Conservation (phyloP, 805 yeast genomes). For the Pichia nanzhaoensis region DNA sequence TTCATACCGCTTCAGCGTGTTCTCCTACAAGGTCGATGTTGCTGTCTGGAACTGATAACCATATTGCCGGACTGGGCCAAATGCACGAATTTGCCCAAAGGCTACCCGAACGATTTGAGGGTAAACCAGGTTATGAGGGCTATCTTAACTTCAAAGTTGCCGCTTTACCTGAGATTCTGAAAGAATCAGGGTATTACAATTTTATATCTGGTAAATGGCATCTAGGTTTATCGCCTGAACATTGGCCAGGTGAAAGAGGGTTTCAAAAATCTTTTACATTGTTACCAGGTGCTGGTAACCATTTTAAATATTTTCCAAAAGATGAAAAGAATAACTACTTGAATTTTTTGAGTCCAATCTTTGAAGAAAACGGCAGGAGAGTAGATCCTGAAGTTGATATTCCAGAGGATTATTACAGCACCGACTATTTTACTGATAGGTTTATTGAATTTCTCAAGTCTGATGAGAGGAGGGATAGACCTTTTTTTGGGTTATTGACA, state of each 20-base stretch:
- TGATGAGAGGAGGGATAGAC: slow-evolving; percentile 34
- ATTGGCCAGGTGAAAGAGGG: slow-evolving; percentile 44
- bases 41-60: slow-evolving; percentile 55
- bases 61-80: slow-evolving; percentile 54
- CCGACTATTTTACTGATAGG: slow-evolving; percentile 39
- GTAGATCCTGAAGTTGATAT: slow-evolving; percentile 31
- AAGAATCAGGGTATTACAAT: slow-evolving; percentile 44
- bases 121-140: slow-evolving; percentile 52
- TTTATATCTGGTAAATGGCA: slow-evolving; percentile 59
- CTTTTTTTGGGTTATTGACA: slow-evolving; percentile 48
- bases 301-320: slow-evolving; percentile 40
- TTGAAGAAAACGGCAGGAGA: slow-evolving; percentile 33
- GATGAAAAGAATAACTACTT: slow-evolving; percentile 24
- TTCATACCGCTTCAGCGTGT: slow-evolving; percentile 59
- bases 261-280: slow-evolving; percentile 44
- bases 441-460: slow-evolving; percentile 29
- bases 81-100: slow-evolving; percentile 42
- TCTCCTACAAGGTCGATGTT: slow-evolving; percentile 61
- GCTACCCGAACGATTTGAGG: slow-evolving; percentile 34
- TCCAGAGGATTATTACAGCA: slow-evolving; percentile 43
- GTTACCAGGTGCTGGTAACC: slow-evolving; percentile 54
- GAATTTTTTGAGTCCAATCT: slow-evolving; percentile 35
- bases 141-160: slow-evolving; percentile 46
- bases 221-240: slow-evolving; percentile 41
- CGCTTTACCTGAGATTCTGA: slow-evolving; percentile 44